A percentile compares a stretch with the other conserved stretches of the same genome.
These are phyloP conservation scores for Tulasnella sp. DNA, from an alignment of 768 basidiomycete species.

Conservation along the genomic window DNA sequence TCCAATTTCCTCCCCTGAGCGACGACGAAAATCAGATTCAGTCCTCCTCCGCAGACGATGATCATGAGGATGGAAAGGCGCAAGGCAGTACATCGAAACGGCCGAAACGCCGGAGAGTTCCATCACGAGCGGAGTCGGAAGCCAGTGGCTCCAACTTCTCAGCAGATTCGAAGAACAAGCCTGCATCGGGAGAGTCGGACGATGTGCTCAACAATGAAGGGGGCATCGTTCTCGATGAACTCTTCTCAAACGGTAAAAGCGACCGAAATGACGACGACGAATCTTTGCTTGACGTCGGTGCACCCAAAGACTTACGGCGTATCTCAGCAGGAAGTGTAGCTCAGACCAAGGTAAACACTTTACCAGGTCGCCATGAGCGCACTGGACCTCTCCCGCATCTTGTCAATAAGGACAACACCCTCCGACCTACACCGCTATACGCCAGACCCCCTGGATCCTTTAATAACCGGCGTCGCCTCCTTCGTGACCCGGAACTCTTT, in stretches of 20 bases:
- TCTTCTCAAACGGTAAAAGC: neutral
- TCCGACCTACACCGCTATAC: neutral
- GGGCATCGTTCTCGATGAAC: neutral
- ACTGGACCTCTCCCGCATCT: too few species aligned
- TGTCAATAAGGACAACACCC: neutral
- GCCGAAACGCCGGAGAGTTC: neutral
- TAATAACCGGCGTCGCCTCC: conserved; percentile 6
- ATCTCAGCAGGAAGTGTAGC: too few species aligned
- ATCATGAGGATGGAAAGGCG: neutral
- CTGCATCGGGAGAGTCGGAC: conserved; percentile 4
- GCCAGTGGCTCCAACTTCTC: conserved; percentile 12
- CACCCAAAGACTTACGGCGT: neutral
- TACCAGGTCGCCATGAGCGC: too few species aligned
- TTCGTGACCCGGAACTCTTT: conserved; percentile 39
- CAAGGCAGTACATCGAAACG: neutral
- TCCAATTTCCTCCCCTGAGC: neutral
- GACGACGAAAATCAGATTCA: conserved; percentile 7
- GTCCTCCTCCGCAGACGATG: neutral
- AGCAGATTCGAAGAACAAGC: conserved; percentile 1
- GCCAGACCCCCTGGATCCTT: neutral
- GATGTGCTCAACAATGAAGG: neutral
- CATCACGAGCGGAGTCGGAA: conserved; percentile 1
- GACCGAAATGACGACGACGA: neutral
- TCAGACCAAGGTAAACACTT: too few species aligned
- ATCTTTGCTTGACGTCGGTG: conserved; percentile 1